A percentile compares a stretch with the other conserved stretches of the same genome.
phyloP scores from a whole-genome alignment of 164 flowering plant species.

The Vitis labrusca region DNA sequence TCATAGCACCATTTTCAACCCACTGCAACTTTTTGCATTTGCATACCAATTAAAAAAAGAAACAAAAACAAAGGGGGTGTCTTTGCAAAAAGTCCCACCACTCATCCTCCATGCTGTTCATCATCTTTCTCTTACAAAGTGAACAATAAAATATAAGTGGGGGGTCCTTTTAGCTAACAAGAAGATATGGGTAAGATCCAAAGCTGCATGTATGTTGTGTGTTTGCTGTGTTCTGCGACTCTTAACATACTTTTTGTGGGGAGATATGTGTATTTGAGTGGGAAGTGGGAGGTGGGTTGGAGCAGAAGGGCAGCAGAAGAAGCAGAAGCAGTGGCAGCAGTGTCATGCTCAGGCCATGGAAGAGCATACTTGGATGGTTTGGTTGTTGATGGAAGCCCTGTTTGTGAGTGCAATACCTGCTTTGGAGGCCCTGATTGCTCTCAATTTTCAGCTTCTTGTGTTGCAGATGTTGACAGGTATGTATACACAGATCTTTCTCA shows the following conservation, averaged over 20 bases:
- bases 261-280: not conserved
- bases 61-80: too few species aligned
- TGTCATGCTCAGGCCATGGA: constrained; percentile 41
- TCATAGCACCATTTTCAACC: too few species aligned
- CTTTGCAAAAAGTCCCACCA: too few species aligned
- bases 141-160: too few species aligned
- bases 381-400: constrained; percentile 14
- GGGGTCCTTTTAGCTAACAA: too few species aligned
- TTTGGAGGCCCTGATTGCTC: constrained; percentile 39
- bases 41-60: too few species aligned
- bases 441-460: constrained; percentile 19
- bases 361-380: constrained; percentile 37
- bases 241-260: not conserved
- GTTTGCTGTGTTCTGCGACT: not conserved
- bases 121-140: too few species aligned
- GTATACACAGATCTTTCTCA: too few species aligned
- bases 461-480: constrained; percentile 38
- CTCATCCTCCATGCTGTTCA: too few species aligned
- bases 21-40: too few species aligned
- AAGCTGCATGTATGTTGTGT: not conserved
- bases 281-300: constrained; percentile 4
- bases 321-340: constrained; percentile 33
- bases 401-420: constrained; percentile 36
- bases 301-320: constrained; percentile 24
- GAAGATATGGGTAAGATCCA: not conserved